Percentiles rank a stretch among this genome's conserved stretches.
Evolutionary conservation across 129 eudicot genomes (phyloP).

Genomic region (Rutidosis leptorrhynchoides): DNA sequence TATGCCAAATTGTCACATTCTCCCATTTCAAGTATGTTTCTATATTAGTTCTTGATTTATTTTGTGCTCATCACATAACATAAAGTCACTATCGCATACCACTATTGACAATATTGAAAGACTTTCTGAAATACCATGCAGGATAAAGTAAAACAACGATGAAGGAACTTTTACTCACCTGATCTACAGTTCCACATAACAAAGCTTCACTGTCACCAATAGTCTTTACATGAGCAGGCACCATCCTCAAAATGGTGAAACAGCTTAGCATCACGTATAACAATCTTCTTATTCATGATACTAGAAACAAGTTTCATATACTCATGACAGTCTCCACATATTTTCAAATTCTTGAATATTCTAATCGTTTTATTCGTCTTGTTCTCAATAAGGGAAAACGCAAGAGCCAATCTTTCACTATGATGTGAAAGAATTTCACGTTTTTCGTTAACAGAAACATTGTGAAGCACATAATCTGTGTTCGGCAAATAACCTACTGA

Average conservation of each 20-base stretch:
- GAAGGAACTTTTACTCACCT: not conserved
- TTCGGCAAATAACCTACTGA: constrained; percentile 37
- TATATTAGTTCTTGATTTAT: not conserved
- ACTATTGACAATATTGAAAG: not conserved
- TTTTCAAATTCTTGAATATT: constrained; percentile 42
- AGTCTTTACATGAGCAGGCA: constrained; percentile 42
- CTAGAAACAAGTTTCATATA: constrained; percentile 40
- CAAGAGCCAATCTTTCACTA: constrained; percentile 46
- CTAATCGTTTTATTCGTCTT: constrained; percentile 34
- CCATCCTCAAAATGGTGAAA: constrained; percentile 39
- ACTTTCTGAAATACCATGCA: not conserved
- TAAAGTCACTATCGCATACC: not conserved
- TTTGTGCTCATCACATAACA: not conserved
- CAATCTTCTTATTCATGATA: constrained; percentile 27
- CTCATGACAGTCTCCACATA: constrained; percentile 44
- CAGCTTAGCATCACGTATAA: constrained; percentile 40
- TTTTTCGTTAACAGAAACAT: constrained; percentile 36
- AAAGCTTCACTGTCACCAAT: constrained; percentile 35
- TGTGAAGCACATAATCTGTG: constrained; percentile 36
- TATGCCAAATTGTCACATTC: no score
- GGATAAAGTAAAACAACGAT: not conserved
- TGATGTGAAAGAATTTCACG: constrained; percentile 33
- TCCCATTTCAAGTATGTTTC: no score
- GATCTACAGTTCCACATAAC: constrained; percentile 3
- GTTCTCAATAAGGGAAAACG: constrained; percentile 32